A percentile compares a stretch with the other conserved stretches of the same genome.
Evolutionary conservation across 2,329 filamentous ascomycete genomes (phyloP).

Genomic region (Rhytidhysteron rufulum): DNA sequence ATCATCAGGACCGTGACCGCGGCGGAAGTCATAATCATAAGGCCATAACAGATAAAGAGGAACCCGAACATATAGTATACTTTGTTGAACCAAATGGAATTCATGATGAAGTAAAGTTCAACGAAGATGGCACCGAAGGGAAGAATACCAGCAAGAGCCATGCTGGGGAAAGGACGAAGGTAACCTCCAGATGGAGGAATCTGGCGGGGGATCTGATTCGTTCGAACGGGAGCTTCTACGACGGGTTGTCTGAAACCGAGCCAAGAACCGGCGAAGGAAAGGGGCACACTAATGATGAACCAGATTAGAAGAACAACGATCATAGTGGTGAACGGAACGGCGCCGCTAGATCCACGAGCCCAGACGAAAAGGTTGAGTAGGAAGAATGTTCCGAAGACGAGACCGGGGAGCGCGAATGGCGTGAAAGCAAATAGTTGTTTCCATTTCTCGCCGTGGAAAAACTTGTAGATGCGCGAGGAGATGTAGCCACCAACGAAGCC

Average conservation of each 20-base stretch:
- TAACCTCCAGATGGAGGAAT: constrained; percentile 83
- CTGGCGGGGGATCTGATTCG: constrained; percentile 96
- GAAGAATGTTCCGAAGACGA: constrained; percentile 88
- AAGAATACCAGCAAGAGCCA: constrained; percentile 85
- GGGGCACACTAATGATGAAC: constrained; percentile 93
- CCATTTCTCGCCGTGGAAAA: constrained; percentile 88
- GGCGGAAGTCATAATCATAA: constrained; percentile 95
- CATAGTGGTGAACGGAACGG: constrained; percentile 96
- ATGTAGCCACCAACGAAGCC: constrained; percentile 90
- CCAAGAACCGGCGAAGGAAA: constrained; percentile 89
- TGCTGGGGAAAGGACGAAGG: constrained; percentile 80
- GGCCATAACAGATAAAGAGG: constrained; percentile 92
- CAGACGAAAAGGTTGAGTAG: constrained; percentile 93
- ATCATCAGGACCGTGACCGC: constrained; percentile 91
- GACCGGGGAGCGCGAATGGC: constrained; percentile 76
- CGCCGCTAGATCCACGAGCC: constrained; percentile 86
- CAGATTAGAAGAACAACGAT: constrained; percentile 88
- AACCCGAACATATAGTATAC: constrained; percentile 99
- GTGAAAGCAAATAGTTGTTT: constrained; percentile 90
- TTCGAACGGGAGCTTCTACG: constrained; percentile 78
- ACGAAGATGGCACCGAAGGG: constrained; percentile 97
- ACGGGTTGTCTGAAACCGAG: constrained; percentile 72
- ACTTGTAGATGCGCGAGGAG: constrained; percentile 89
- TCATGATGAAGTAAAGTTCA: constrained; percentile 99
- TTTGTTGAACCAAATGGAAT: constrained; percentile 95